Conservation (phyloP, 495 filamentous ascomycete species). For the Penicillium soppii region DNA sequence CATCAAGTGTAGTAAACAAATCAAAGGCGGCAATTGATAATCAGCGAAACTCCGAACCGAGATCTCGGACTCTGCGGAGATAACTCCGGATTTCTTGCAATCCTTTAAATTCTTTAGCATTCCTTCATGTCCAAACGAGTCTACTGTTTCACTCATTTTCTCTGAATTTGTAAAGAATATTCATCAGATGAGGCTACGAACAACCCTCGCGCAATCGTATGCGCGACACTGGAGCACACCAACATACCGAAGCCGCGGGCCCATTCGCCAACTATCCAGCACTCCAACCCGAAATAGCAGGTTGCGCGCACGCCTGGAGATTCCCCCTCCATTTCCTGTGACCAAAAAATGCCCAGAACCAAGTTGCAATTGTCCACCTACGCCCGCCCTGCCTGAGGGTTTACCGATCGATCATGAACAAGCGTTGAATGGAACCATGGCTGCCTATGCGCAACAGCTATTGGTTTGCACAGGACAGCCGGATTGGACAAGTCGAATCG, state of each 20-base stretch:
- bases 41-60: constrained; percentile 7
- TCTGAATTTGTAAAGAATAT: constrained; percentile 1
- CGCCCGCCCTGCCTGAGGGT: constrained; percentile 60
- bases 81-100: not conserved
- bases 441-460: constrained; percentile 77
- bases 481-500: constrained; percentile 75
- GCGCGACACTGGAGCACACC: constrained; percentile 18
- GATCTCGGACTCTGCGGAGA: constrained; percentile 1
- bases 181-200: constrained; percentile 2
- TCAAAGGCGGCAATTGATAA: constrained; percentile 5
- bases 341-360: constrained; percentile 67
- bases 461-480: constrained; percentile 74
- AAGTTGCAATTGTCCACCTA: constrained; percentile 67
- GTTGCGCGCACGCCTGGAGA: constrained; percentile 33
- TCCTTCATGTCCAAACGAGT: too few species aligned
- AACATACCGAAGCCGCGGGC: constrained; percentile 2
- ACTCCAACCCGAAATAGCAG: constrained; percentile 18
- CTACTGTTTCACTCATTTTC: too few species aligned
- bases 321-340: constrained; percentile 44
- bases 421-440: constrained; percentile 70
- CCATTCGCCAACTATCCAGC: constrained; percentile 25
- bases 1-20: too few species aligned
- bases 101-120: not conserved
- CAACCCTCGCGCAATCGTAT: constrained; percentile 13
- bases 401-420: constrained; percentile 74